Evolutionary conservation across 148 eudicot species (phyloP).

Genomic region (Cornus kousa): DNA sequence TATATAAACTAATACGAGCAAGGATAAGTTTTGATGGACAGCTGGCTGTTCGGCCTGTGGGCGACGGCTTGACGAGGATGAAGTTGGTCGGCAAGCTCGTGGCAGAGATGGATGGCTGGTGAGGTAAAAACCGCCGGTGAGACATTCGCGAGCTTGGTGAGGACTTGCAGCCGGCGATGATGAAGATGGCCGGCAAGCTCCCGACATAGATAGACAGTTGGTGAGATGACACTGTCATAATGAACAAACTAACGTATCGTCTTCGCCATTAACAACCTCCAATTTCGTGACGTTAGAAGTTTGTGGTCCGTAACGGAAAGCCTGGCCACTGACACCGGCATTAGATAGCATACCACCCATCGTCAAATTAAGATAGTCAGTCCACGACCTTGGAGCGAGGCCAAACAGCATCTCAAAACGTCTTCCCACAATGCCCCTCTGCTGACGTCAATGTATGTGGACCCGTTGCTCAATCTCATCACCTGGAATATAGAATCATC

Average conservation of each 20-base stretch:
- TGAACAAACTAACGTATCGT: conserved; percentile 62
- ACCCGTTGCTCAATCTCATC: conserved; percentile 7
- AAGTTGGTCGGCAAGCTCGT: too few species aligned
- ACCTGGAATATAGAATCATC: neutral
- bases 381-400: conserved; percentile 80
- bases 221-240: too few species aligned
- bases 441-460: conserved; percentile 53
- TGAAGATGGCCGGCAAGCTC: too few species aligned
- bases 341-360: conserved; percentile 87
- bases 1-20: too few species aligned
- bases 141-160: too few species aligned
- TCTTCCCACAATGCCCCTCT: conserved; percentile 91
- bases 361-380: conserved; percentile 74
- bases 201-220: too few species aligned
- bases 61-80: too few species aligned
- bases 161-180: too few species aligned
- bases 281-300: conserved; percentile 68
- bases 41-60: too few species aligned
- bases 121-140: too few species aligned
- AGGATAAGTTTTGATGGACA: too few species aligned
- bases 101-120: too few species aligned
- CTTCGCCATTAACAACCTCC: conserved; percentile 84
- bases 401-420: conserved; percentile 50
- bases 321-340: conserved; percentile 90
- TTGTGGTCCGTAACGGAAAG: conserved; percentile 74